Conservation (phyloP, 176 grass and related monocot genomes). For the Aegilops tauschii region DNA sequence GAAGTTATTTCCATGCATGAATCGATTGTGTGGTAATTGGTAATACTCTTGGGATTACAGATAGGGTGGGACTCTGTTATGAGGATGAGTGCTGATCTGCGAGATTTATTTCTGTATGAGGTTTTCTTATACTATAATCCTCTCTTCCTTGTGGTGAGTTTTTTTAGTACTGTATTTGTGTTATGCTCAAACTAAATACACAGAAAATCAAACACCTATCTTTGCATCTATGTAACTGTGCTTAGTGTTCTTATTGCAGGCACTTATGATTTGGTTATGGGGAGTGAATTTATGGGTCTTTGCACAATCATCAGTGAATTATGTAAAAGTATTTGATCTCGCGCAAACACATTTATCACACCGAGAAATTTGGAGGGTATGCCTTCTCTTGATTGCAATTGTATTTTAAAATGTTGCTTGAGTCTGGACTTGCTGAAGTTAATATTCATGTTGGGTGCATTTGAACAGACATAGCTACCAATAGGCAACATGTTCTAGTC, state of each 20-base stretch:
- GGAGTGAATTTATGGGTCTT: conserved; percentile 97
- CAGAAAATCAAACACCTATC: background rate
- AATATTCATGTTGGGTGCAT: background rate
- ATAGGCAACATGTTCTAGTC: background rate
- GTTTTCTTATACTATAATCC: conserved; percentile 96
- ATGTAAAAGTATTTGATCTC: conserved; percentile 92
- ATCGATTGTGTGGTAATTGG: background rate
- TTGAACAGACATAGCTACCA: background rate
- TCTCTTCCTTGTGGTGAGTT: conserved; percentile 89
- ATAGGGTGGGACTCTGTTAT: conserved; percentile 94
- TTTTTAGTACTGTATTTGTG: background rate
- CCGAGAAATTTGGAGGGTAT: conserved; percentile 95
- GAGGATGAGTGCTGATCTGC: conserved; percentile 93
- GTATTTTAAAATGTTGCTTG: background rate
- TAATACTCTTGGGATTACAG: conserved; percentile 42
- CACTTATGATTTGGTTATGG: conserved; percentile 98
- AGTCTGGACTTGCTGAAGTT: conserved; percentile 4
- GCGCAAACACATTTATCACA: conserved; percentile 79
- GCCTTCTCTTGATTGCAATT: conserved; percentile 14
- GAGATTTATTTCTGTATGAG: conserved; percentile 94
- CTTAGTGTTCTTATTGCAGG: conserved; percentile 49
- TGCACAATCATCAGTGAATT: conserved; percentile 83
- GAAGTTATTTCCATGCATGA: background rate
- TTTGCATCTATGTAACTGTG: background rate
- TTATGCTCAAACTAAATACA: background rate